These are phyloP conservation scores for Boletus vermiculosoides DNA, from an alignment of 768 basidiomycete species.

Conservation along the genomic window DNA sequence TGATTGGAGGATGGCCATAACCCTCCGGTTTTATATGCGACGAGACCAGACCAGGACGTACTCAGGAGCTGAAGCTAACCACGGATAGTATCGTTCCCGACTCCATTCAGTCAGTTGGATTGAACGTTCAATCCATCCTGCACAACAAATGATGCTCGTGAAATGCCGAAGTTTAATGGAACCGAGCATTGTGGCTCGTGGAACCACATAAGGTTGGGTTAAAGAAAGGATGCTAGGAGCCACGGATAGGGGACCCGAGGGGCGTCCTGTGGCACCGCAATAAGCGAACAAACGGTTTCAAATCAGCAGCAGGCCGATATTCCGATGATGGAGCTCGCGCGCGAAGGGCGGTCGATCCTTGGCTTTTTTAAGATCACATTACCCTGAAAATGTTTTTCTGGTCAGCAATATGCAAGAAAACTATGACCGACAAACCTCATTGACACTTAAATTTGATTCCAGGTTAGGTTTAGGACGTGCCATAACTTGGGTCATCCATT, in stretches of 20 bases:
- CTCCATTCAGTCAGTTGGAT: background rate
- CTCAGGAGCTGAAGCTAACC: background rate
- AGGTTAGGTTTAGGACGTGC: background rate
- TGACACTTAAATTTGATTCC: no score
- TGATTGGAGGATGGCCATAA: slow-evolving; percentile 4
- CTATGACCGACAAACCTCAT: background rate
- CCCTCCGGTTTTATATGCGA: slow-evolving; percentile 8
- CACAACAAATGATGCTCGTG: slow-evolving; percentile 1
- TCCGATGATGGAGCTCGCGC: background rate
- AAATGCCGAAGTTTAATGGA: background rate
- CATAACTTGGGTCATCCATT: background rate
- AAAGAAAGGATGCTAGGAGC: background rate
- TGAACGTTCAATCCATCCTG: slow-evolving; percentile 23
- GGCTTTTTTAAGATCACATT: background rate
- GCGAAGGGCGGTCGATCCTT: background rate
- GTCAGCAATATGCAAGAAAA: background rate
- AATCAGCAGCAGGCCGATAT: background rate
- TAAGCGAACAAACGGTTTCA: background rate
- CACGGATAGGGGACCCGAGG: slow-evolving; percentile 5
- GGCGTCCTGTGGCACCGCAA: slow-evolving; percentile 3
- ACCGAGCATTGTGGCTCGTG: background rate
- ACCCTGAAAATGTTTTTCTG: background rate
- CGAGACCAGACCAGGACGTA: background rate
- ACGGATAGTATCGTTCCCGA: background rate
- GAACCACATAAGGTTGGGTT: background rate